phyloP scores from a whole-genome alignment of 179 eudicot genomes.

The Patellifolia procumbens region DNA sequence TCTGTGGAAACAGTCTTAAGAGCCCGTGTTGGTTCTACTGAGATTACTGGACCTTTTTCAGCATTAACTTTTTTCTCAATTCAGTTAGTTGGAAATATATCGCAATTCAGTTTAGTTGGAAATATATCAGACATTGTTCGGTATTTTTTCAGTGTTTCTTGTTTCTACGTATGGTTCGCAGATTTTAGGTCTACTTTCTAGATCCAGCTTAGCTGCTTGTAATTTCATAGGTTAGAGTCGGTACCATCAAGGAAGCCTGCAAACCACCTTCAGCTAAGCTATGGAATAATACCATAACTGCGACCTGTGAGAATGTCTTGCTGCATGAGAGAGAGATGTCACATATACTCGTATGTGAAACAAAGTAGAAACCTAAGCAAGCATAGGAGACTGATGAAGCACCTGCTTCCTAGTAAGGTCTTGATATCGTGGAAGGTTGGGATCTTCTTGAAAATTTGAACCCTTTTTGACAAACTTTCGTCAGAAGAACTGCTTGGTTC shows the following conservation, averaged over 20 bases:
- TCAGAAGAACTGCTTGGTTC: slow-evolving; percentile 26
- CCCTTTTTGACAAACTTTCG: slow-evolving; percentile 23
- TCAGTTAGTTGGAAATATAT: too few species aligned
- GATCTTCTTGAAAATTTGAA: slow-evolving; percentile 33
- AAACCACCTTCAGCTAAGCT: slow-evolving; percentile 60
- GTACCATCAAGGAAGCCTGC: slow-evolving; percentile 53
- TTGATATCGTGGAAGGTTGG: slow-evolving; percentile 40
- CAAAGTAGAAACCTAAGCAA: not conserved
- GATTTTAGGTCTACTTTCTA: not conserved
- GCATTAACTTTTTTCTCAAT: too few species aligned
- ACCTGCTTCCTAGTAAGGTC: slow-evolving; percentile 56
- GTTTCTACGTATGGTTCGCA: too few species aligned
- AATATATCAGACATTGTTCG: not conserved
- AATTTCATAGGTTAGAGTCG: not conserved
- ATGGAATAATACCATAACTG: slow-evolving; percentile 58
- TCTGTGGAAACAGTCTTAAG: too few species aligned
- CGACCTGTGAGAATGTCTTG: slow-evolving; percentile 45
- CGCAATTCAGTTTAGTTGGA: too few species aligned
- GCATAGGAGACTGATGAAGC: not conserved
- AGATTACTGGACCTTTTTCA: too few species aligned
- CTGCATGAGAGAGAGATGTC: slow-evolving; percentile 35
- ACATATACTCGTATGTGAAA: slow-evolving; percentile 4
- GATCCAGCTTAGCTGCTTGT: not conserved
- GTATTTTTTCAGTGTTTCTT: not conserved
- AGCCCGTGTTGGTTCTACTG: too few species aligned